These are phyloP conservation scores for Cytospora chrysosperma DNA, from an alignment of 2,329 filamentous ascomycete genomes.

Conservation along the genomic window DNA sequence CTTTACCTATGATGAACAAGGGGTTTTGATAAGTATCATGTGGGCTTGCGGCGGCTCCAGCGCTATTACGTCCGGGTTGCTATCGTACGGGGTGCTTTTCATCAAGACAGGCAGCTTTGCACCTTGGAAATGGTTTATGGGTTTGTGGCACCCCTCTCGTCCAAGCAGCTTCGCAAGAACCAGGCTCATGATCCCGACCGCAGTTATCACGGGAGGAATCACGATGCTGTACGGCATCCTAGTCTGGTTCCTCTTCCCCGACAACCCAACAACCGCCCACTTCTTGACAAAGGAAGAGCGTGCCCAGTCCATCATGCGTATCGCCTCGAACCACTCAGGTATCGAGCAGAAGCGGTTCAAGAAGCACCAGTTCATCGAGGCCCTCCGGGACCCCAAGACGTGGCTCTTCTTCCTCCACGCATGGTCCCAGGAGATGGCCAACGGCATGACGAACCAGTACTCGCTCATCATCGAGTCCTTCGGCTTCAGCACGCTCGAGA, in stretches of 20 bases:
- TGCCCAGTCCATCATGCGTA: slow-evolving; percentile 35
- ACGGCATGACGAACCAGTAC: slow-evolving; percentile 41
- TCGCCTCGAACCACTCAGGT: slow-evolving; percentile 37
- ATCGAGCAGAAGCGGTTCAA: slow-evolving; percentile 39
- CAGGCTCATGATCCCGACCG: background rate
- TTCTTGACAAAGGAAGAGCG: slow-evolving; percentile 35
- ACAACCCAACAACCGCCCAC: slow-evolving; percentile 27
- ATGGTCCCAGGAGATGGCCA: slow-evolving; percentile 37
- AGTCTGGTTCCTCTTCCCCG: slow-evolving; percentile 22
- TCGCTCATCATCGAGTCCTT: slow-evolving; percentile 45
- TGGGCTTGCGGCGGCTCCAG: slow-evolving; percentile 39
- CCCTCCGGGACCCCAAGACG: slow-evolving; percentile 21
- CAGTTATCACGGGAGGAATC: slow-evolving; percentile 26
- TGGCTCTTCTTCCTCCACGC: slow-evolving; percentile 23
- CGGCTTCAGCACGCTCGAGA: slow-evolving; percentile 39
- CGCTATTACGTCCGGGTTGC: slow-evolving; percentile 33
- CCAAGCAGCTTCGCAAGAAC: background rate
- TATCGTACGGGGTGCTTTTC: slow-evolving; percentile 34
- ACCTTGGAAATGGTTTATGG: slow-evolving; percentile 41
- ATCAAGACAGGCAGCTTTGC: slow-evolving; percentile 37
- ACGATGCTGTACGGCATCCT: slow-evolving; percentile 25
- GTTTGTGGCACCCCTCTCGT: slow-evolving; percentile 21
- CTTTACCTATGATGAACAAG: slow-evolving; percentile 38
- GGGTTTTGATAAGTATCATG: slow-evolving; percentile 38
- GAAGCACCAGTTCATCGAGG: slow-evolving; percentile 29